Evolutionary conservation across 2,329 filamentous ascomycete species (phyloP), one percentile per base, ranked within the genome.

Genomic region (Sclerotinia sclerotiorum): DNA sequence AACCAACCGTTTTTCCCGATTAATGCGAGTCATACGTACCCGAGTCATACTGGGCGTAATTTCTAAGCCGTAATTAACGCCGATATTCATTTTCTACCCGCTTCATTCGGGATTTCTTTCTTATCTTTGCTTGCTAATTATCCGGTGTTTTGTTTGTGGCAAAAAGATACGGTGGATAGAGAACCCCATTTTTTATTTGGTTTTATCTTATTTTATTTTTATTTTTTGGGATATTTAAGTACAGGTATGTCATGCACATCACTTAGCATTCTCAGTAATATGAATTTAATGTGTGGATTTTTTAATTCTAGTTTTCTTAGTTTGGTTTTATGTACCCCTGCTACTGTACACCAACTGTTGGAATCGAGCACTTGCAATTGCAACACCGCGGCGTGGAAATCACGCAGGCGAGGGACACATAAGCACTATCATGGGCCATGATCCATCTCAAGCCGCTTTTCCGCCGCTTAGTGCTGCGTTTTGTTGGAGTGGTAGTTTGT

Each of bases 1-100:
- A 48, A 39, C 55, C 44, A 61, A 67, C 64, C n/a, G 54, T 52
- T 60, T 52, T 60, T 39, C 15, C 46, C 15, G 24, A 10, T 35
- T 35, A 29, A 65, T 65, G 49, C 62, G 35, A 65, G 62, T 65
- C 62, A 65, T 65, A 42, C 39, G 39, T 42, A 39, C 19, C 49
- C 46, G 29, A 51, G 15, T 62, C 29, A 49, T 24, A 27, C 21
- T n/a, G 13, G 29, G 21, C 21, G 32, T 10, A 17, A 42, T 13
- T 13, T 7, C 46, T 48, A 10, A 15, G 48, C 32, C 29, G 46
- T 27, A 27, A 1, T 21, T 27, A 27, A 8, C 32, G 51, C 32
- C 27, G 60, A 51, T 21, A 7, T 21, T n/a, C n/a, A 24, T 55
- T 35, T 5, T 42, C 13, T 5, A 15, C 39, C 39, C 13, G 13